These are phyloP conservation scores for Sequoia sempervirens DNA, from an alignment of 75 land plant genomes.

Conservation along the genomic window DNA sequence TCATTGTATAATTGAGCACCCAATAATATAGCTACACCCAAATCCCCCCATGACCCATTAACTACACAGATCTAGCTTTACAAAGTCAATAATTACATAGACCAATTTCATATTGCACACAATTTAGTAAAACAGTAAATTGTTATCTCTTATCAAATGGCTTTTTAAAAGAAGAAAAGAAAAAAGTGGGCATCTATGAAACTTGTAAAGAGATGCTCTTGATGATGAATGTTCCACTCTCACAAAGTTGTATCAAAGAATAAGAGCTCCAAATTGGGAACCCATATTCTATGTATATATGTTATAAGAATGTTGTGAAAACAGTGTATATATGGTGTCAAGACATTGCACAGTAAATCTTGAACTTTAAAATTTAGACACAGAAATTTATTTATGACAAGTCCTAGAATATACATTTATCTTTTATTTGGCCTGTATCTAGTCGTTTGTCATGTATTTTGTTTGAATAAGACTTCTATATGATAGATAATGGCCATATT, in stretches of 20 bases:
- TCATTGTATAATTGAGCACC: not conserved
- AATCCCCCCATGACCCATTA: conserved; percentile 6
- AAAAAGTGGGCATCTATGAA: not conserved
- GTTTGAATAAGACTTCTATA: too few relatives aligned
- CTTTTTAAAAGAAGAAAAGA: not conserved
- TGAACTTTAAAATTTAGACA: not conserved
- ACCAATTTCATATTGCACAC: not conserved
- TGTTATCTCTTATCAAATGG: not conserved
- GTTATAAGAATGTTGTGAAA: not conserved
- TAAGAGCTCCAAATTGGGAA: not conserved
- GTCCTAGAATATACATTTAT: not conserved
- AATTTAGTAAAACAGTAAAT: conserved; percentile 1
- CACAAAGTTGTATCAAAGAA: not conserved
- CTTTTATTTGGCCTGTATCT: not conserved
- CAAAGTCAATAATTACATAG: not conserved
- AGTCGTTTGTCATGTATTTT: not conserved
- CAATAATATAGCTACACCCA: conserved; percentile 3
- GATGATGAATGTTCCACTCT: not conserved
- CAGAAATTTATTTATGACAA: not conserved
- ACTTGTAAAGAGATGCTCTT: not conserved
- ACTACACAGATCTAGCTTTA: conserved; percentile 7
- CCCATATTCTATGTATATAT: not conserved
- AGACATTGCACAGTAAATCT: not conserved
- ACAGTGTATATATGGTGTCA: not conserved
- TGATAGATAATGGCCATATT: too few relatives aligned